phyloP scores from a whole-genome alignment of 2,329 filamentous ascomycete species.

The Fusarium nanum region DNA sequence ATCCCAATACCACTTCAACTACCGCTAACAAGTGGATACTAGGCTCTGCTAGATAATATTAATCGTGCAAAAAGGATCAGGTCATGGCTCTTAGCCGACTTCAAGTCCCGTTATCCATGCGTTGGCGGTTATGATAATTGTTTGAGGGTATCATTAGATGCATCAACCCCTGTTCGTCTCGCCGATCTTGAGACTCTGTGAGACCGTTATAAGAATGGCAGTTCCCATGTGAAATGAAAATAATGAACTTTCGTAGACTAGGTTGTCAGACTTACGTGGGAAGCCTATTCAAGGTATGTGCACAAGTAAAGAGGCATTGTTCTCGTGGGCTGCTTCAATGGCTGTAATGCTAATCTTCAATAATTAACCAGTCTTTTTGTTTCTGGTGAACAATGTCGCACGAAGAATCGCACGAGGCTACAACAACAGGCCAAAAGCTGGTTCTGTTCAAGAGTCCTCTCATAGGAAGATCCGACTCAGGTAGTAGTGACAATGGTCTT shows the following conservation, averaged over 20 bases:
- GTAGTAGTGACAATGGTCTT: conserved; percentile 4
- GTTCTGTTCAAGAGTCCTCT: conserved; percentile 51
- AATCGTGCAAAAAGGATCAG: conserved; percentile 3
- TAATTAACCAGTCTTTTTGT: too few relatives aligned
- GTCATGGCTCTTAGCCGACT: conserved; percentile 1
- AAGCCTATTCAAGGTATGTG: neutral
- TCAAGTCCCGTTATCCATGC: neutral
- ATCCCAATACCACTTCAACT: conserved; percentile 11
- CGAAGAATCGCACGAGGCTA: conserved; percentile 5
- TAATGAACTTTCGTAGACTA: neutral
- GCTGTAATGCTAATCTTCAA: neutral
- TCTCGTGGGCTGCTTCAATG: neutral
- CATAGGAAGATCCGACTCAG: conserved; percentile 27
- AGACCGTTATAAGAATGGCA: conserved; percentile 1
- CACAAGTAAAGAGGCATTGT: neutral
- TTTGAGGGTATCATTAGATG: neutral
- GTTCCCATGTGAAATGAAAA: neutral
- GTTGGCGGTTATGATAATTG: neutral
- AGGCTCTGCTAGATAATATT: neutral
- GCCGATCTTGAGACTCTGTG: neutral
- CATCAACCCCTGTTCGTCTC: neutral
- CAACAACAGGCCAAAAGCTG: conserved; percentile 44
- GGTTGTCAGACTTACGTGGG: neutral
- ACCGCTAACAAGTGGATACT: neutral
- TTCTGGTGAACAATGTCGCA: conserved; percentile 32